Percentiles rank a stretch among this genome's conserved stretches.
Conservation (phyloP, 2,329 filamentous ascomycete genomes). For the Diaporthe humulicola region DNA sequence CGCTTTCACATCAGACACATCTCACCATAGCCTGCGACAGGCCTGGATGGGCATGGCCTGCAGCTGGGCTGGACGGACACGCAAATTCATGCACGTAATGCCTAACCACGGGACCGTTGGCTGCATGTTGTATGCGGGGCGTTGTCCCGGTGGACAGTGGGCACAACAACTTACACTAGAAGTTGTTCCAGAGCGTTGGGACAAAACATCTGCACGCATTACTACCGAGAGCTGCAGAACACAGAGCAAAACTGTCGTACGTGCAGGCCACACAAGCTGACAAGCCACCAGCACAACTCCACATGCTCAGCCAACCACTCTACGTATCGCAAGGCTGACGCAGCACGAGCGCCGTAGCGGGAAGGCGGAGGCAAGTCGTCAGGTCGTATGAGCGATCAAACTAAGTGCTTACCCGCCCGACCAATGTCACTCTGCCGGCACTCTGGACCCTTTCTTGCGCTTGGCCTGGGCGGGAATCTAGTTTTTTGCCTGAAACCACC, state of each 20-base stretch:
- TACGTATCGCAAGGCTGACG: constrained; percentile 31
- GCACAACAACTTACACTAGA: background rate
- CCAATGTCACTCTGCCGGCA: constrained; percentile 1
- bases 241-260: background rate
- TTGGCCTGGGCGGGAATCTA: constrained; percentile 4
- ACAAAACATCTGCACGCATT: background rate
- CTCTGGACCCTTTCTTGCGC: background rate
- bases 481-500: constrained; percentile 21
- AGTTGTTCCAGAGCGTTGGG: constrained; percentile 17
- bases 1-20: constrained; percentile 19
- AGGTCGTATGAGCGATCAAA: constrained; percentile 25
- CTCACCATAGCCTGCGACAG: constrained; percentile 17
- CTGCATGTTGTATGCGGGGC: constrained; percentile 9
- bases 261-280: background rate
- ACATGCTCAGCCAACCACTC: constrained; percentile 21
- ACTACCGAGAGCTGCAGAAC: background rate
- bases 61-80: background rate
- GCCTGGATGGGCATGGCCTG: constrained; percentile 6
- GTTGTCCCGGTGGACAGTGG: background rate
- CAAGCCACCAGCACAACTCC: background rate
- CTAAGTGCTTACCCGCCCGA: constrained; percentile 10
- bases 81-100: background rate
- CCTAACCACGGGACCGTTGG: background rate
- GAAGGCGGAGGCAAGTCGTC: constrained; percentile 20
- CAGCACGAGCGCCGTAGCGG: constrained; percentile 7